These are phyloP conservation scores for Mycena belliarum DNA, from an alignment of 768 basidiomycete species.

Conservation along the genomic window DNA sequence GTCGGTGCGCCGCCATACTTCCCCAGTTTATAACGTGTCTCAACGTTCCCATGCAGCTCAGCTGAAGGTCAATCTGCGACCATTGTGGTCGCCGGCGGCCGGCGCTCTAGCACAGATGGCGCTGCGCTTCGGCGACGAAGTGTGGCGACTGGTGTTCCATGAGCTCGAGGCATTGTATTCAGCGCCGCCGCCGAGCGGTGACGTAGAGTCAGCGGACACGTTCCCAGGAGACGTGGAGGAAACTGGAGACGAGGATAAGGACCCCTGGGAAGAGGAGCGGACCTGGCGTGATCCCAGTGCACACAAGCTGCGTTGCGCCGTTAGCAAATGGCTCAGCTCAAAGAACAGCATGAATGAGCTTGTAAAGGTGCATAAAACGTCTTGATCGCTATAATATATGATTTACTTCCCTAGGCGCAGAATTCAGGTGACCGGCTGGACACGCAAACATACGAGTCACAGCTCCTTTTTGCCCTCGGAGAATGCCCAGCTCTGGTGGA, in stretches of 20 bases:
- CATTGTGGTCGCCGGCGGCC: conserved; percentile 83
- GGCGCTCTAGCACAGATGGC: conserved; percentile 59
- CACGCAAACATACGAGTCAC: conserved; percentile 71
- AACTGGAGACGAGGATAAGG: conserved; percentile 30
- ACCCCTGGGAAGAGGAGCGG: conserved; percentile 69
- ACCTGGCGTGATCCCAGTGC: conserved; percentile 78
- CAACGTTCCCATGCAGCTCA: conserved; percentile 53
- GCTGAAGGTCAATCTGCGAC: conserved; percentile 90
- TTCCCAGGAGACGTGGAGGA: background rate
- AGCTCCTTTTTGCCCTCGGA: conserved; percentile 72
- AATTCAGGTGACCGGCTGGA: conserved; percentile 63
- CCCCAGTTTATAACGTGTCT: background rate
- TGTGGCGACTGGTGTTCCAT: conserved; percentile 71
- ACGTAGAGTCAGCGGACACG: conserved; percentile 1
- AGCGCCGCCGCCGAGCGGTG: conserved; percentile 19
- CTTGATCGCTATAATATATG: conserved; percentile 19
- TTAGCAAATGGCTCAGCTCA: conserved; percentile 50
- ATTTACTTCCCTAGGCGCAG: conserved; percentile 29
- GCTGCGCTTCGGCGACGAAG: conserved; percentile 61
- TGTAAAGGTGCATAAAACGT: conserved; percentile 33
- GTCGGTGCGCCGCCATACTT: conserved; percentile 49
- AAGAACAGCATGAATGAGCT: conserved; percentile 29
- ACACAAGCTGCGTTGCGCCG: conserved; percentile 54
- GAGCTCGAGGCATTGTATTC: conserved; percentile 49
- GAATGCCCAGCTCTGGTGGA: conserved; percentile 74